Evolutionary conservation across 768 basidiomycete genomes (phyloP), one percentile per base, ranked within the genome.

Genomic region (Hypholoma fasciculare): DNA sequence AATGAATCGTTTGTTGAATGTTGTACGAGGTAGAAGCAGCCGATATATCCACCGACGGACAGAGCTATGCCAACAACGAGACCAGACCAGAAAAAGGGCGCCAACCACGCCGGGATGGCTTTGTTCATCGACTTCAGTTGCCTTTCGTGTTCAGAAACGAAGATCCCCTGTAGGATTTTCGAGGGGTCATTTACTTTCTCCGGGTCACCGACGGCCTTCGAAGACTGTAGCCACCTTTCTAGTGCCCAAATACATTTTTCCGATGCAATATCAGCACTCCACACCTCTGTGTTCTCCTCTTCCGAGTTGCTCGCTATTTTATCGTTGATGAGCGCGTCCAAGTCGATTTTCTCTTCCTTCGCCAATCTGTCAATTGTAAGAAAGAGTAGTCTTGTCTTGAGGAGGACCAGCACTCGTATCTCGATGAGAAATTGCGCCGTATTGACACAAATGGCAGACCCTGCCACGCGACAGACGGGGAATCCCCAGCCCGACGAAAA

Each of bases 1-100:
- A 16, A 30, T 0, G 42, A 34, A 17, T 34, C 40, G 8, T 50
- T 27, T 9, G 23, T 52, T 3, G 56, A 39, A 12, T 49, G 51
- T 11, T 54, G 43, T 6, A 62, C 38, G 13, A 59, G 49, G 9
- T 39, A 51, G 50, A 62, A 62, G 30, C 57, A 62, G 7, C 61
- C 61, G 6, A 62, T 49, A 19, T 62, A 62, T 13, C 61, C 61
- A 2, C n/a, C 60, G 1, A 61, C 48, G 8, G 56, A 44, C 0
- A 48, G 20, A 20, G 46, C 12, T 3, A 46, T 44, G n/a, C 26
- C 54, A 7, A 55, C 9, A 12, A 19, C 17, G 11, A 55, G 27
- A 7, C 27, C 4, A 1, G 4, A 39, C 19, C 37, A 23, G 36
- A 61, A 51, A 1, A 49, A 7, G 12, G 34, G n/a, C 30, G 49